Conservation (phyloP, 208 protist genomes). For the Leishmania tarentolae region DNA sequence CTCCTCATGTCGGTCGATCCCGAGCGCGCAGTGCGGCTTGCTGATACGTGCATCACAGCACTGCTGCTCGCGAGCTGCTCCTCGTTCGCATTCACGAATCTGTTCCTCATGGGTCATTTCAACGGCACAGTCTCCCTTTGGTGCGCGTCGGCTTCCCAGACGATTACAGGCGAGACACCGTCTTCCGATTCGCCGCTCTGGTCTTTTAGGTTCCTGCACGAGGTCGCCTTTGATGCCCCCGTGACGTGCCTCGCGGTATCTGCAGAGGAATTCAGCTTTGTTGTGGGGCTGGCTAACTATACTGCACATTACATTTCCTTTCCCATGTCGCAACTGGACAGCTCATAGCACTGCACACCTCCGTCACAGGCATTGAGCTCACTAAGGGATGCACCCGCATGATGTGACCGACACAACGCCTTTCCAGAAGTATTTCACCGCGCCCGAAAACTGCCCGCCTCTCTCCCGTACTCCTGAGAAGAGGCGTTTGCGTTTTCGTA, state of each 20-base stretch:
- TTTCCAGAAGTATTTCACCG: neutral
- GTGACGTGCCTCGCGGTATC: conserved; percentile 22
- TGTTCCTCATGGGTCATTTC: conserved; percentile 26
- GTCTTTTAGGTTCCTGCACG: conserved; percentile 31
- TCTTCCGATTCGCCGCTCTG: conserved; percentile 19
- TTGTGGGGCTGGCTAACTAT: conserved; percentile 24
- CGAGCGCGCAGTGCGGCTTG: conserved; percentile 20
- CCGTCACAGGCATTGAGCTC: neutral
- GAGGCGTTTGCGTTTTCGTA: neutral
- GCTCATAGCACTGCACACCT: neutral
- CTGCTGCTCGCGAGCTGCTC: conserved; percentile 31
- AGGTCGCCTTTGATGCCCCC: conserved; percentile 23
- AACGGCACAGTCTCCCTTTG: conserved; percentile 33
- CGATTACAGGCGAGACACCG: conserved; percentile 9
- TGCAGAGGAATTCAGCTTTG: conserved; percentile 21
- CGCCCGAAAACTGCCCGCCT: neutral
- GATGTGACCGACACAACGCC: neutral
- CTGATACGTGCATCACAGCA: conserved; percentile 19
- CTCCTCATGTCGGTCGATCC: conserved; percentile 24
- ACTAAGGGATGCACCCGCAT: neutral
- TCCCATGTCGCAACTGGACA: conserved; percentile 18
- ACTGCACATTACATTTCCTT: conserved; percentile 20
- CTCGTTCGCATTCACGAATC: conserved; percentile 25
- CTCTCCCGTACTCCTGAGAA: neutral
- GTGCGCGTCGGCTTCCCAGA: conserved; percentile 27